Percentiles rank a stretch among this genome's conserved stretches.
Conservation (phyloP, 2,329 filamentous ascomycete species). For the Escovopsis sp. region DNA sequence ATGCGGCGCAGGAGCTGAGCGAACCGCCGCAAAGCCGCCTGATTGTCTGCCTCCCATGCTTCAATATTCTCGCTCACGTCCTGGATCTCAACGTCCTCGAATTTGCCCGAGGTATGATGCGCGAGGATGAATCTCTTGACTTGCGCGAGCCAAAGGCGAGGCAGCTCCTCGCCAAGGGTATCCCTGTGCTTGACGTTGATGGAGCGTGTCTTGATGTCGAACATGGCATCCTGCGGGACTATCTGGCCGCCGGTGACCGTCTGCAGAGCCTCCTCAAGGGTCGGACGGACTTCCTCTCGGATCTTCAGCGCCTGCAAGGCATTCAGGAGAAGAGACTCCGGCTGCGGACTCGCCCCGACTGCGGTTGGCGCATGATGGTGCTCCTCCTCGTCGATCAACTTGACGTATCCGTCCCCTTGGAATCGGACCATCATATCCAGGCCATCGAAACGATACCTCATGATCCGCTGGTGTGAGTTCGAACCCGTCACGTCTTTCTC, state of each 20-base stretch:
- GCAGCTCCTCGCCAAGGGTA: slow-evolving; percentile 21
- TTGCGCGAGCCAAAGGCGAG: slow-evolving; percentile 27
- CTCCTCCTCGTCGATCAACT: not conserved
- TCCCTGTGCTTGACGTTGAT: slow-evolving; percentile 12
- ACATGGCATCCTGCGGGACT: slow-evolving; percentile 19
- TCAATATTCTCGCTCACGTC: slow-evolving; percentile 17
- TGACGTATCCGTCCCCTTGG: slow-evolving; percentile 15
- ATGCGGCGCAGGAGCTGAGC: slow-evolving; percentile 10
- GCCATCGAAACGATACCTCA: slow-evolving; percentile 40
- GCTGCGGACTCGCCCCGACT: not conserved
- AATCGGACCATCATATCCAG: slow-evolving; percentile 15
- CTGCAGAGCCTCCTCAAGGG: too few species aligned
- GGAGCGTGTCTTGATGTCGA: slow-evolving; percentile 31
- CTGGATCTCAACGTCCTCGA: slow-evolving; percentile 20
- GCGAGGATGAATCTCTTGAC: slow-evolving; percentile 26
- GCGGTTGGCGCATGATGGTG: not conserved
- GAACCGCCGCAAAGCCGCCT: slow-evolving; percentile 16
- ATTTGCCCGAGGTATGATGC: slow-evolving; percentile 22
- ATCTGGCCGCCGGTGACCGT: slow-evolving; percentile 12
- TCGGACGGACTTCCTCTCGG: not conserved
- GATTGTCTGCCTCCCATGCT: slow-evolving; percentile 22
- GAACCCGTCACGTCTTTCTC: slow-evolving; percentile 37
- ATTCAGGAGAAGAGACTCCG: not conserved
- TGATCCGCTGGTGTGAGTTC: slow-evolving; percentile 44
- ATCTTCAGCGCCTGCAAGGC: not conserved